phyloP scores from a whole-genome alignment of 2,329 filamentous ascomycete genomes.

The Aspergillus tubingensis region DNA sequence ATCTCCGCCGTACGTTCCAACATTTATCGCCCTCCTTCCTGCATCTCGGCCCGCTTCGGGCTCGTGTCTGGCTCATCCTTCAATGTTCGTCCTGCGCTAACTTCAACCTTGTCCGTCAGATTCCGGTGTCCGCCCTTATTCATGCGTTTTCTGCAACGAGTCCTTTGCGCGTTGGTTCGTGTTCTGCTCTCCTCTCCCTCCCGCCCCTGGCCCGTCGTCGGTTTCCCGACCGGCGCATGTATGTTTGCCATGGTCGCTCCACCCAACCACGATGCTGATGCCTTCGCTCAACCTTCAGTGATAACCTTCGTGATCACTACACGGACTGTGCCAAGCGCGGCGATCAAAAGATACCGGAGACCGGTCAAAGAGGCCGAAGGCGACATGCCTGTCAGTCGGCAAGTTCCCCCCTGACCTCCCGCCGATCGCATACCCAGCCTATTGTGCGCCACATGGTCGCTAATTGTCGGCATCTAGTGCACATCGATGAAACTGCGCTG shows the following conservation, averaged over 20 bases:
- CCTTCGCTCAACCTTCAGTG: conserved; percentile 30
- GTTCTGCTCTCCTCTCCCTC: background rate
- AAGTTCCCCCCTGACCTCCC: conserved; percentile 18
- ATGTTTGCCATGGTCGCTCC: background rate
- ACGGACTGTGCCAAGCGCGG: conserved; percentile 44
- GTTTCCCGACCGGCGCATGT: background rate
- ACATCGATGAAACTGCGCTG: conserved; percentile 52
- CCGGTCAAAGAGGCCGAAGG: conserved; percentile 48
- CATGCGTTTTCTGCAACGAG: conserved; percentile 49
- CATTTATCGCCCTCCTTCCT: background rate
- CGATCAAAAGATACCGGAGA: conserved; percentile 47
- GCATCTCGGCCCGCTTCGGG: conserved; percentile 2
- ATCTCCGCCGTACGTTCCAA: conserved; percentile 45
- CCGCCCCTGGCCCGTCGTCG: background rate
- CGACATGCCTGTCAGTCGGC: conserved; percentile 52
- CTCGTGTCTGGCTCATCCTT: background rate
- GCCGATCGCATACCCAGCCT: background rate
- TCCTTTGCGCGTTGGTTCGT: conserved; percentile 49
- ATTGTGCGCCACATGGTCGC: background rate
- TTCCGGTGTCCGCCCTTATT: conserved; percentile 51
- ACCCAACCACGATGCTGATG: background rate
- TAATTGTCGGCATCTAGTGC: conserved; percentile 34
- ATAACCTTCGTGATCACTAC: conserved; percentile 51
- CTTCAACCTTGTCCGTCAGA: conserved; percentile 33
- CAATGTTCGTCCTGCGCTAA: conserved; percentile 12